Conservation (phyloP, 129 eudicot species). For the Artemisia annua region DNA sequence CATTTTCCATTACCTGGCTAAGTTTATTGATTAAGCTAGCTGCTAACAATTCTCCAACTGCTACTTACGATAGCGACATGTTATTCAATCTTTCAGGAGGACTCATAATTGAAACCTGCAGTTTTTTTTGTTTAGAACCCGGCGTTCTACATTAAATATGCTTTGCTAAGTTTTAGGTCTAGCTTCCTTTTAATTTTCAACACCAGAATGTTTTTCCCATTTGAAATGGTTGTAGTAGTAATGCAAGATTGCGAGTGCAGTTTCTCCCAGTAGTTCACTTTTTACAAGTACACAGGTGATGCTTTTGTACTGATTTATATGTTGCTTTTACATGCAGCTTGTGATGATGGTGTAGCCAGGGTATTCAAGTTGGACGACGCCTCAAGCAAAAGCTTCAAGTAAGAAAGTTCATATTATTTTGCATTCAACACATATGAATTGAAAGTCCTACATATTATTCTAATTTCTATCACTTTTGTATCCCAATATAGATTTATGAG, state of each 20-base stretch:
- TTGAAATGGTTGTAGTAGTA: neutral
- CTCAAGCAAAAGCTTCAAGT: constrained; percentile 95
- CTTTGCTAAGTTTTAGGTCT: no score
- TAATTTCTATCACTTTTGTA: neutral
- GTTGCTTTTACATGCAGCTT: no score
- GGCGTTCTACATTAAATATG: no score
- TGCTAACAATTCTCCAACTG: no score
- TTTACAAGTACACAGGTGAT: neutral
- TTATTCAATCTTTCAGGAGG: no score
- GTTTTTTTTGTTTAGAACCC: no score
- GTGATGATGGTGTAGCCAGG: constrained; percentile 88
- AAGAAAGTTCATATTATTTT: constrained; percentile 21
- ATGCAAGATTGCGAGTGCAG: neutral
- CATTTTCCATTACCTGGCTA: constrained; percentile 8
- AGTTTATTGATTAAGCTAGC: neutral
- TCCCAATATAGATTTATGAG: constrained; percentile 69
- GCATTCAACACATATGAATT: constrained; percentile 8
- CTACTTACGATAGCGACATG: no score
- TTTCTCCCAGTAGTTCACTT: neutral
- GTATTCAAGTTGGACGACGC: constrained; percentile 90
- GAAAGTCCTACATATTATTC: neutral
- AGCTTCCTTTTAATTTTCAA: no score
- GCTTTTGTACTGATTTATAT: constrained; percentile 34
- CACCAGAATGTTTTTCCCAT: no score
- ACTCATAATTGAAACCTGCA: no score